phyloP scores from a whole-genome alignment of 192 early-diverging fungal species.

The Linnemannia schmuckeri region DNA sequence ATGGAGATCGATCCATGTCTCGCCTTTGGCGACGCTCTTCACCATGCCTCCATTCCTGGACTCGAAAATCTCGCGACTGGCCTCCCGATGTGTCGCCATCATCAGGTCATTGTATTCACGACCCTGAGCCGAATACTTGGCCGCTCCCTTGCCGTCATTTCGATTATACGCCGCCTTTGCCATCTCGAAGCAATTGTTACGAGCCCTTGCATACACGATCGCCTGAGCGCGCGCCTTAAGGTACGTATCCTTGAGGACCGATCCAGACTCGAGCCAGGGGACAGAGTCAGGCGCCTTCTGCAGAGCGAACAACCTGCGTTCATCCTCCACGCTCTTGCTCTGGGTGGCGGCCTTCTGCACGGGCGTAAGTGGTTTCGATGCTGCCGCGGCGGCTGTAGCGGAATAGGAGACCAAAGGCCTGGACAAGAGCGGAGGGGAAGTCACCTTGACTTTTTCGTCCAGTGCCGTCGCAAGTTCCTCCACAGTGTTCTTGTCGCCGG shows the following conservation, averaged over 20 bases:
- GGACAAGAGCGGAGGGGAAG: slow-evolving; percentile 21
- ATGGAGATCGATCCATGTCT: slow-evolving; percentile 67
- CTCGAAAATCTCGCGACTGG: slow-evolving; percentile 63
- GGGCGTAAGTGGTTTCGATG: slow-evolving; percentile 50
- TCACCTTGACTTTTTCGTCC: slow-evolving; percentile 40
- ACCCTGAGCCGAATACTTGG: slow-evolving; percentile 57
- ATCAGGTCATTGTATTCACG: slow-evolving; percentile 62
- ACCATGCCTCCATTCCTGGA: slow-evolving; percentile 51
- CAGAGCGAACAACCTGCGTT: slow-evolving; percentile 16
- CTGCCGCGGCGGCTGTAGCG: slow-evolving; percentile 53
- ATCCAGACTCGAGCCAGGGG: slow-evolving; percentile 66
- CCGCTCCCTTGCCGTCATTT: slow-evolving; percentile 60
- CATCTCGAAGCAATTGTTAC: slow-evolving; percentile 63
- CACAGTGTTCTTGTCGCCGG: slow-evolving; percentile 4
- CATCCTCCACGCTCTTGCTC: not conserved
- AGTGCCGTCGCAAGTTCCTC: slow-evolving; percentile 21
- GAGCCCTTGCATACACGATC: slow-evolving; percentile 59
- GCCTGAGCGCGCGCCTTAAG: slow-evolving; percentile 60
- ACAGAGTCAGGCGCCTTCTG: slow-evolving; percentile 37
- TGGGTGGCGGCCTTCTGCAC: slow-evolving; percentile 11
- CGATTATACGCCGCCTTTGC: slow-evolving; percentile 60
- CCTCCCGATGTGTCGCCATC: slow-evolving; percentile 61
- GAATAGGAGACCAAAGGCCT: slow-evolving; percentile 26
- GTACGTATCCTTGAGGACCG: slow-evolving; percentile 52
- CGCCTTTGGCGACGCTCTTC: slow-evolving; percentile 31